Percentiles rank a stretch among this genome's conserved stretches.
Conservation (phyloP, 495 filamentous ascomycete genomes). For the Cladorrhinum samala region DNA sequence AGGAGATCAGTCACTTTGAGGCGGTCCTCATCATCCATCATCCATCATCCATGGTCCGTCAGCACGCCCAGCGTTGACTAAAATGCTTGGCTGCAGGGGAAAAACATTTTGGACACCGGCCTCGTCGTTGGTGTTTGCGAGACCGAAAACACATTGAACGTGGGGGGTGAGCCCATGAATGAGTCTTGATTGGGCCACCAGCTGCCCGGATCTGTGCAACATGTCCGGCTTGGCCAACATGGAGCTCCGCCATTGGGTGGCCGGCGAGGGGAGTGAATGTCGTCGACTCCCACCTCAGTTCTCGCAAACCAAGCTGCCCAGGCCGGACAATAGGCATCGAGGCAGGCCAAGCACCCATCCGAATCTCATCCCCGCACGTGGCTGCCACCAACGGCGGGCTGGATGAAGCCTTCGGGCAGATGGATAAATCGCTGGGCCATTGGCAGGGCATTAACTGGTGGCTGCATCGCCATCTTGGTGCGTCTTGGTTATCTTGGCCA, state of each 20-base stretch:
- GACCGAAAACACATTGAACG: too few species aligned
- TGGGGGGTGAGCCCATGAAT: too few species aligned
- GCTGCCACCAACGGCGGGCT: conserved; percentile 24
- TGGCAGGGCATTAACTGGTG: not conserved
- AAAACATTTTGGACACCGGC: too few species aligned
- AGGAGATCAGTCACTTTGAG: not conserved
- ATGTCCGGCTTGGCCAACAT: conserved; percentile 27
- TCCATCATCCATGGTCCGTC: not conserved
- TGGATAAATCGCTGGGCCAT: conserved; percentile 29
- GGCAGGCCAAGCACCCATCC: conserved; percentile 8
- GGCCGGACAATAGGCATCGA: conserved; percentile 5
- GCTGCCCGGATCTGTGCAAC: conserved; percentile 26
- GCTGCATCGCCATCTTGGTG: not conserved
- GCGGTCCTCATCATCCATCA: not conserved
- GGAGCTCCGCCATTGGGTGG: conserved; percentile 11
- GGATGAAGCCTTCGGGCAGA: conserved; percentile 29
- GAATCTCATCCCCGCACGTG: conserved; percentile 26
- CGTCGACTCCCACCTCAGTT: conserved; percentile 2
- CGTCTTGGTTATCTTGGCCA: not conserved
- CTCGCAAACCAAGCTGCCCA: conserved; percentile 6
- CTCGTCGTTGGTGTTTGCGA: conserved; percentile 4
- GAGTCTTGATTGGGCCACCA: conserved; percentile 22
- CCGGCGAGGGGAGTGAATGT: not conserved
- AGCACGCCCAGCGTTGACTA: not conserved
- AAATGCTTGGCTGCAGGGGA: not conserved